These are phyloP conservation scores for Nakaseomyces bracarensis DNA, from an alignment of 1,139 yeast genomes.

Conservation along the genomic window DNA sequence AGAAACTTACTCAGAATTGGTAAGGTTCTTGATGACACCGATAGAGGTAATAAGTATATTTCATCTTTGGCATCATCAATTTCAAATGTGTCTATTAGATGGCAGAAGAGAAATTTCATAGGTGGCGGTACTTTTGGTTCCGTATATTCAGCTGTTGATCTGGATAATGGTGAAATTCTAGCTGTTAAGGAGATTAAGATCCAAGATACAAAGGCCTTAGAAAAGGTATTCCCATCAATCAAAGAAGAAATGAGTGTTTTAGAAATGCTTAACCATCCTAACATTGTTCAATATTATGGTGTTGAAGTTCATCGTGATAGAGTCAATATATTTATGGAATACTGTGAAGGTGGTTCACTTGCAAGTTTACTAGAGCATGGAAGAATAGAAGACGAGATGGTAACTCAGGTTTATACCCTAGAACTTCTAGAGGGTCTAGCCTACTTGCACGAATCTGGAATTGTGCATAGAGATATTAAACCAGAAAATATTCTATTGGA, in stretches of 20 bases:
- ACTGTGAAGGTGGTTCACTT: slow-evolving; percentile 92
- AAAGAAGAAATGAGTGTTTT: slow-evolving; percentile 95
- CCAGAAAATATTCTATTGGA: slow-evolving; percentile 91
- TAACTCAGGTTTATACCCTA: slow-evolving; percentile 79
- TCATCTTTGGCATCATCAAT: slow-evolving; percentile 83
- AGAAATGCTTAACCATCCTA: slow-evolving; percentile 92
- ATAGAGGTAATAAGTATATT: slow-evolving; percentile 79
- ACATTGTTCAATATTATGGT: slow-evolving; percentile 91
- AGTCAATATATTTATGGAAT: slow-evolving; percentile 95
- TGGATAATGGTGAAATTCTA: slow-evolving; percentile 93
- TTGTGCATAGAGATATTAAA: slow-evolving; percentile 91
- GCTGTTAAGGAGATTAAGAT: slow-evolving; percentile 93
- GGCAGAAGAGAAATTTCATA: slow-evolving; percentile 92
- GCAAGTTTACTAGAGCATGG: slow-evolving; percentile 82
- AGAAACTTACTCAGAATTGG: slow-evolving; percentile 49
- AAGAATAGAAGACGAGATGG: slow-evolving; percentile 89
- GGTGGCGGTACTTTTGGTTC: slow-evolving; percentile 97
- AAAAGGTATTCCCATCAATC: slow-evolving; percentile 78
- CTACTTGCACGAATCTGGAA: slow-evolving; percentile 89
- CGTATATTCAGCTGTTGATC: slow-evolving; percentile 83
- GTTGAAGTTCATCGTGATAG: slow-evolving; percentile 96
- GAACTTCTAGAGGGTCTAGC: slow-evolving; percentile 95
- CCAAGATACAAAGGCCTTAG: slow-evolving; percentile 80
- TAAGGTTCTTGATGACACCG: slow-evolving; percentile 78
- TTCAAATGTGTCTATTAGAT: slow-evolving; percentile 83